Percentiles rank a stretch among this genome's conserved stretches.
phyloP scores from a whole-genome alignment of 257 asterid genomes.

The Cruciata laevipes region DNA sequence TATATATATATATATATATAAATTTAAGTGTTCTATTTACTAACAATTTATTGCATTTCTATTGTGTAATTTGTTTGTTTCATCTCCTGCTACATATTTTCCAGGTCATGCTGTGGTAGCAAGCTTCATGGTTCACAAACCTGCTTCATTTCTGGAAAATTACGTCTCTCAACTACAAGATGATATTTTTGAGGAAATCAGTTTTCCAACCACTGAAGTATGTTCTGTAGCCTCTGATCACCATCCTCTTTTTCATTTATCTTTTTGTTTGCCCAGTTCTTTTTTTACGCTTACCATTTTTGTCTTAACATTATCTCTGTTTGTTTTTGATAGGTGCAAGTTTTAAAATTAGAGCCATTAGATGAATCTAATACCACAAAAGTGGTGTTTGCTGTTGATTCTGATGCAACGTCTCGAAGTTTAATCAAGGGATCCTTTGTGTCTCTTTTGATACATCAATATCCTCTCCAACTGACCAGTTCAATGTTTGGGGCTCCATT shows the following conservation, averaged over 20 bases:
- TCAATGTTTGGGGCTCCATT: constrained; percentile 75
- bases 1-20: no score
- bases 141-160: constrained; percentile 60
- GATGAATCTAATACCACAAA: constrained; percentile 26
- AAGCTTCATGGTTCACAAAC: constrained; percentile 61
- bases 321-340: constrained; percentile 26
- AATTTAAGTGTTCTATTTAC: no score
- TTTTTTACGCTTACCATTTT: background rate
- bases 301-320: constrained; percentile 1
- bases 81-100: constrained; percentile 14
- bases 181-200: constrained; percentile 76
- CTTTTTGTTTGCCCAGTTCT: background rate
- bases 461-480: constrained; percentile 42
- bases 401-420: constrained; percentile 29
- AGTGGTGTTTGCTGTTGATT: constrained; percentile 39
- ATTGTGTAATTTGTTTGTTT: background rate
- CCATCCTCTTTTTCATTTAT: constrained; percentile 8
- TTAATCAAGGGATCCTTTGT: constrained; percentile 29
- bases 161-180: constrained; percentile 51
- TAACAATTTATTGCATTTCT: background rate
- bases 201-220: constrained; percentile 76
- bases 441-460: constrained; percentile 26
- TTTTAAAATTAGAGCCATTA: constrained; percentile 27
- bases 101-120: constrained; percentile 86
- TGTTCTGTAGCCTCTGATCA: constrained; percentile 3